These are phyloP conservation scores for Apiotrichum domesticum DNA, from an alignment of 1,284 basidiomycete genomes.

Conservation along the genomic window DNA sequence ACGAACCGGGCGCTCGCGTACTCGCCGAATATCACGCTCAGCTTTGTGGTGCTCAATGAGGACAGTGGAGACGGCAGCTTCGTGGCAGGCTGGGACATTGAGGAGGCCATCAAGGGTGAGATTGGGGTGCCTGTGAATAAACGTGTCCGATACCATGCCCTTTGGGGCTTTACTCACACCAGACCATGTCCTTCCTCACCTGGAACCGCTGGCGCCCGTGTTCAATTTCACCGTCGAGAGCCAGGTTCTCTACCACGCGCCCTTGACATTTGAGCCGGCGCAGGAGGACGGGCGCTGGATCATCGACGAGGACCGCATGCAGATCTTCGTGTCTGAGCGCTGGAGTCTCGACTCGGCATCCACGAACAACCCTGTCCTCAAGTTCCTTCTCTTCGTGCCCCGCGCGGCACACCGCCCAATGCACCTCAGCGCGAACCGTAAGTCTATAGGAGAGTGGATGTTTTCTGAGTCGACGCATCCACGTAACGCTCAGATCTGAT, in stretches of 20 bases:
- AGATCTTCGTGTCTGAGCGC: slow-evolving; percentile 85
- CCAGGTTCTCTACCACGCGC: slow-evolving; percentile 87
- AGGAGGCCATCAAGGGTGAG: slow-evolving; percentile 60
- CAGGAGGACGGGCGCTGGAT: slow-evolving; percentile 49
- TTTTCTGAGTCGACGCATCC: not conserved
- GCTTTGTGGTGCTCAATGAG: slow-evolving; percentile 67
- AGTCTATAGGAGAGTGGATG: slow-evolving; percentile 13
- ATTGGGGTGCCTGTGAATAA: slow-evolving; percentile 5
- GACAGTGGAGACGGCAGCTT: slow-evolving; percentile 64
- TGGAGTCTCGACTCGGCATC: slow-evolving; percentile 64
- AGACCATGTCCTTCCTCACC: slow-evolving; percentile 66
- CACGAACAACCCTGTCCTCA: slow-evolving; percentile 84
- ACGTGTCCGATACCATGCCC: too few species aligned
- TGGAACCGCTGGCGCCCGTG: slow-evolving; percentile 58
- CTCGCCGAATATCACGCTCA: slow-evolving; percentile 60
- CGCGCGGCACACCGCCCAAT: slow-evolving; percentile 64
- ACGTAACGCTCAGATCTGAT: not conserved
- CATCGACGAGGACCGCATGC: slow-evolving; percentile 71
- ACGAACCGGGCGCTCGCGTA: slow-evolving; percentile 53
- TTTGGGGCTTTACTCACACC: slow-evolving; percentile 1
- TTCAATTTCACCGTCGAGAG: slow-evolving; percentile 92
- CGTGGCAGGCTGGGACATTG: slow-evolving; percentile 66
- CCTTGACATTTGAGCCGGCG: slow-evolving; percentile 68
- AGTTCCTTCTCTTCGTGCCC: slow-evolving; percentile 88
- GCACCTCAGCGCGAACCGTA: slow-evolving; percentile 56